These are phyloP conservation scores for Corylus americana DNA, from an alignment of 306 rosid species.

Conservation along the genomic window DNA sequence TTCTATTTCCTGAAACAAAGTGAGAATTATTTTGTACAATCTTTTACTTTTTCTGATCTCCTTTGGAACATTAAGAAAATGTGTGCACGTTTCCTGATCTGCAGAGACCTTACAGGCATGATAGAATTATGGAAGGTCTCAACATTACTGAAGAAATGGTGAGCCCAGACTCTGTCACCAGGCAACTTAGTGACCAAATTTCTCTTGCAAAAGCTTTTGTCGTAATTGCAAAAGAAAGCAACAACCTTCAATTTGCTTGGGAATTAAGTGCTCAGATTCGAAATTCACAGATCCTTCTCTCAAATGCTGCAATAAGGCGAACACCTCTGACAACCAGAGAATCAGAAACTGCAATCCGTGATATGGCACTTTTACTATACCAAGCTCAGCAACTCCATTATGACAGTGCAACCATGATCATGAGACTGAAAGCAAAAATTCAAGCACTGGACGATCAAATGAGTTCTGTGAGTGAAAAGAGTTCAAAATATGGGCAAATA, in stretches of 20 bases:
- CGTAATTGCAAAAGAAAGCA: constrained; percentile 85
- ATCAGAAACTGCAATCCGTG: constrained; percentile 65
- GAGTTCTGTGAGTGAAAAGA: constrained; percentile 75
- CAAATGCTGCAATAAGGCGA: constrained; percentile 80
- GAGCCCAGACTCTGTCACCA: constrained; percentile 63
- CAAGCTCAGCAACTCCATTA: constrained; percentile 92
- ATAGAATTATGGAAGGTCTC: constrained; percentile 73
- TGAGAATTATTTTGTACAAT: background rate
- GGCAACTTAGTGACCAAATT: constrained; percentile 85
- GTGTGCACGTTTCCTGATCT: constrained; percentile 25
- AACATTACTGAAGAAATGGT: constrained; percentile 84
- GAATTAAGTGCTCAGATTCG: constrained; percentile 91
- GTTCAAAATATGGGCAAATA: constrained; percentile 85
- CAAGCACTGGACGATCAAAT: constrained; percentile 82
- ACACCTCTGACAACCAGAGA: constrained; percentile 61
- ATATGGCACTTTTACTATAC: constrained; percentile 74
- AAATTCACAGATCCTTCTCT: constrained; percentile 75
- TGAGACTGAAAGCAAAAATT: constrained; percentile 83
- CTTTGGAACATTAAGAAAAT: background rate
- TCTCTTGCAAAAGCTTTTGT: constrained; percentile 86
- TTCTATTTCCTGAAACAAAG: background rate
- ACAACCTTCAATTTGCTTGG: constrained; percentile 94
- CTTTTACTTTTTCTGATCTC: background rate
- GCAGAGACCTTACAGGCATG: constrained; percentile 68
- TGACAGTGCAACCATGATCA: constrained; percentile 87